Evolutionary conservation across 2,329 filamentous ascomycete species (phyloP).

Genomic region (Diaporthe ampelina): DNA sequence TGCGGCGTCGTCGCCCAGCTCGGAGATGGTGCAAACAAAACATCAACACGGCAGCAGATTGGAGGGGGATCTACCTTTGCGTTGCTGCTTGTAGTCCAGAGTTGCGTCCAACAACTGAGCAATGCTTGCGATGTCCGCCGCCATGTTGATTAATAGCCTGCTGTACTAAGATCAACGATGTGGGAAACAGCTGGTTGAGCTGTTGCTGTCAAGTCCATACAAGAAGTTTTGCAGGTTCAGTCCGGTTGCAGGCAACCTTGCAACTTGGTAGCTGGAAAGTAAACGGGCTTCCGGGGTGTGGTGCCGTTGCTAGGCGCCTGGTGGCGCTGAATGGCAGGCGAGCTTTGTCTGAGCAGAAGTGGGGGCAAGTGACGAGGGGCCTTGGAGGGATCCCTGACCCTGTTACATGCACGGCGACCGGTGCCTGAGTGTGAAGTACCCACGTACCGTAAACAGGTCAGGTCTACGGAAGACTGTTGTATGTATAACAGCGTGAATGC

Average conservation of each 20-base stretch:
- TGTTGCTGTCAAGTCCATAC: constrained; percentile 10
- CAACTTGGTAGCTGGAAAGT: constrained; percentile 29
- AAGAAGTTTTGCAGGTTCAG: constrained; percentile 6
- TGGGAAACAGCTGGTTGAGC: constrained; percentile 31
- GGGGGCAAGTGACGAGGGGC: constrained; percentile 27
- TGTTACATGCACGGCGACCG: background rate
- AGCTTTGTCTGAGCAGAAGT: constrained; percentile 3
- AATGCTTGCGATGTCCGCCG: constrained; percentile 71
- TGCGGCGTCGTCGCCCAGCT: background rate
- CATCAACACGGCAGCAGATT: background rate
- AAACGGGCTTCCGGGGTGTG: constrained; percentile 37
- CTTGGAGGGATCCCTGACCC: constrained; percentile 25
- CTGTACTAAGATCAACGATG: constrained; percentile 32
- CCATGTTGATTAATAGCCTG: constrained; percentile 59
- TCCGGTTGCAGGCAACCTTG: background rate
- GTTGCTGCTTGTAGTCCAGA: constrained; percentile 87
- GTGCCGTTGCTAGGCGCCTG: constrained; percentile 38
- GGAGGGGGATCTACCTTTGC: constrained; percentile 76
- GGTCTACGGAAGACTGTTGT: background rate
- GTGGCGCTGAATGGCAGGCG: constrained; percentile 16
- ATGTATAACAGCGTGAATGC: background rate
- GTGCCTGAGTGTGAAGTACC: background rate
- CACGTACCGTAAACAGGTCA: background rate
- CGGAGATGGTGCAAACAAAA: constrained; percentile 34
- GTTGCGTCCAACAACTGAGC: constrained; percentile 91